phyloP scores from a whole-genome alignment of 192 early-diverging fungal genomes.

The Geosiphon pyriformis region DNA sequence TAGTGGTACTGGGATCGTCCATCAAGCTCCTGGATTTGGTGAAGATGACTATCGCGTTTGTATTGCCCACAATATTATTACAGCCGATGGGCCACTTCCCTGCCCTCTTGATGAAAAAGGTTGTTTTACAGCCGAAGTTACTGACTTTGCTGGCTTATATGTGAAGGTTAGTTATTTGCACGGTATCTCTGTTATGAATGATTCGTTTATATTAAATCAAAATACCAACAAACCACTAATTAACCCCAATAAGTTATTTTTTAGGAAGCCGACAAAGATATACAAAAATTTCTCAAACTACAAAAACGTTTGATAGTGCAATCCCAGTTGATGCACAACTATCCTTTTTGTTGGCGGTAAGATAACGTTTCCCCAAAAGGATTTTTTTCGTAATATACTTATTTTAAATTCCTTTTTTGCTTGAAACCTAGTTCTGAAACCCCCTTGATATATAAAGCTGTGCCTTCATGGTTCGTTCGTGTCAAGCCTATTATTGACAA shows the following conservation, averaged over 20 bases:
- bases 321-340: conserved; percentile 84
- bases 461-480: conserved; percentile 96
- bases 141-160: conserved; percentile 77
- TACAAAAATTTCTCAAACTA: conserved; percentile 86
- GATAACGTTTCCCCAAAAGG: no score
- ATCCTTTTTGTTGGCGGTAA: conserved; percentile 93
- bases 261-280: conserved; percentile 91
- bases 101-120: conserved; percentile 89
- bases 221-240: no score
- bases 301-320: conserved; percentile 84
- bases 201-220: no score
- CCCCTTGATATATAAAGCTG: conserved; percentile 93
- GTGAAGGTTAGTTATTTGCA: conserved; percentile 62
- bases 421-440: conserved; percentile 65
- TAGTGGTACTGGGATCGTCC: conserved; percentile 96
- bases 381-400: neutral
- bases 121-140: conserved; percentile 66
- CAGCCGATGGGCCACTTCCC: conserved; percentile 77
- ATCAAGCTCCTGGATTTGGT: conserved; percentile 95
- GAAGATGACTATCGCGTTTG: conserved; percentile 99
- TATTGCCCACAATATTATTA: conserved; percentile 71
- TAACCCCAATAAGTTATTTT: no score
- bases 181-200: no score
- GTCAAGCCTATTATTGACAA: conserved; percentile 79
- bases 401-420: neutral